These are phyloP conservation scores for Blastobotrys malaysiensis DNA, from an alignment of 1,139 yeast genomes.

Conservation along the genomic window DNA sequence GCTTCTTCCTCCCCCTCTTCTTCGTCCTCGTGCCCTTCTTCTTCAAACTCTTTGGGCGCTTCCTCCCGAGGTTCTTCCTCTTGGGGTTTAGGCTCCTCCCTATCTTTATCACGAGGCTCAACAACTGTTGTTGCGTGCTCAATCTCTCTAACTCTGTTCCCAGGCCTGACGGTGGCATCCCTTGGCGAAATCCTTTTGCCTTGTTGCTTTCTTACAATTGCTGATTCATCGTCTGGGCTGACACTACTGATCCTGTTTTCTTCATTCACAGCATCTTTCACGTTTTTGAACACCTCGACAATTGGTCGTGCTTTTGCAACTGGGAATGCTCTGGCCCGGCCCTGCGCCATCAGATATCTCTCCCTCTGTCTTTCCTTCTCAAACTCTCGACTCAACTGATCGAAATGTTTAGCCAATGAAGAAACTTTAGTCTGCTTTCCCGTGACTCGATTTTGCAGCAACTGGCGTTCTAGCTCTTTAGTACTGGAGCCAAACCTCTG, in stretches of 20 bases:
- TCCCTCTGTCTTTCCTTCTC: constrained; percentile 83
- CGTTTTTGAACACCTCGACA: constrained; percentile 86
- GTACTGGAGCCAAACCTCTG: constrained; percentile 26
- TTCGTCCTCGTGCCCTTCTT: background rate
- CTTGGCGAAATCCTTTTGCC: background rate
- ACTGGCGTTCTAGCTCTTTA: constrained; percentile 29
- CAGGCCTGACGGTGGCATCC: background rate
- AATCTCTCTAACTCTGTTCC: background rate
- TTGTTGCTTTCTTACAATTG: background rate
- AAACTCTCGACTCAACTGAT: constrained; percentile 77
- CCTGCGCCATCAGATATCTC: constrained; percentile 53
- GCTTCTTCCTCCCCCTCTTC: background rate
- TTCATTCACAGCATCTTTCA: constrained; percentile 71
- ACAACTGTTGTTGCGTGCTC: background rate
- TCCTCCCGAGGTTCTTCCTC: background rate
- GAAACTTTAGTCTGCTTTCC: constrained; percentile 30
- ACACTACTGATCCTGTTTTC: constrained; percentile 5
- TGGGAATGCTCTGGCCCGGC: constrained; percentile 68
- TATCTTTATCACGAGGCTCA: background rate
- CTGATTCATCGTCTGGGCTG: background rate
- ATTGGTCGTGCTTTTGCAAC: constrained; percentile 77
- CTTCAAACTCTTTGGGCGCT: background rate
- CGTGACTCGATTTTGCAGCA: constrained; percentile 17
- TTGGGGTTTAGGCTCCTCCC: background rate
- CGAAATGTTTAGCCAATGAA: constrained; percentile 53